Evolutionary conservation across 768 basidiomycete genomes (phyloP), one percentile per base, ranked within the genome.

Genomic region (Boletus pseudopeckii): DNA sequence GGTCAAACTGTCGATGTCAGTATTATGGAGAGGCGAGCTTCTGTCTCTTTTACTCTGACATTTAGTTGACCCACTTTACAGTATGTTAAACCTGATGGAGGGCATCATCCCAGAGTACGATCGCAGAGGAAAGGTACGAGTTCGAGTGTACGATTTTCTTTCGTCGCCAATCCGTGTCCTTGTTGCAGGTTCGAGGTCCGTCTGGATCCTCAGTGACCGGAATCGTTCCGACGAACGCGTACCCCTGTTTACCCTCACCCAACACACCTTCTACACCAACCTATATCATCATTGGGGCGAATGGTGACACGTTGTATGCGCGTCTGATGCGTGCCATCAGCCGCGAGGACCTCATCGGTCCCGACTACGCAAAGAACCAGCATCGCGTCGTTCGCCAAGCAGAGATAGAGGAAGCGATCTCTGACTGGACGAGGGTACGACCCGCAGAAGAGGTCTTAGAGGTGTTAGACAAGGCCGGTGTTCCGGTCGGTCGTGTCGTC

Each of bases 41-140:
- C 22, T 4, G 13, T 15, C 37, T 6, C 40, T 32, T 37, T 17
- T 3, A 11, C 7, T 38, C 18, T 5, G 1, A 26, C 5, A 15
- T 15, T 48, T 20, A 18, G 15, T 28, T 34, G 44, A 46, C 32
- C 42, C 17, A 15, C 50, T 14, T 42, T 24, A 34, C 10, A 88
- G 85, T 61, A 87, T 88, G 85, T 69, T 88, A 5, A 88, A 86
- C 61, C 69, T 86, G 45, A 88, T 87, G 86, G 86, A 88, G 61
- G 86, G 86, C 3, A 81, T 88, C 54, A 82, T 87, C 45, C 86
- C 86, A 11, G 86, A 86, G 67, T 87, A 84, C 52, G 84, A 87
- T 64, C 81, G 86, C 49, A 86, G 84, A 65, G 80, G 80, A 52
- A 85, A 83, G 71, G 84, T 83, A 57, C 40, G 65, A 14, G 6